A percentile compares a stretch with the other conserved stretches of the same genome.
These are phyloP conservation scores for Penicillium simplicissimum DNA, from an alignment of 495 filamentous ascomycete genomes.

Conservation along the genomic window DNA sequence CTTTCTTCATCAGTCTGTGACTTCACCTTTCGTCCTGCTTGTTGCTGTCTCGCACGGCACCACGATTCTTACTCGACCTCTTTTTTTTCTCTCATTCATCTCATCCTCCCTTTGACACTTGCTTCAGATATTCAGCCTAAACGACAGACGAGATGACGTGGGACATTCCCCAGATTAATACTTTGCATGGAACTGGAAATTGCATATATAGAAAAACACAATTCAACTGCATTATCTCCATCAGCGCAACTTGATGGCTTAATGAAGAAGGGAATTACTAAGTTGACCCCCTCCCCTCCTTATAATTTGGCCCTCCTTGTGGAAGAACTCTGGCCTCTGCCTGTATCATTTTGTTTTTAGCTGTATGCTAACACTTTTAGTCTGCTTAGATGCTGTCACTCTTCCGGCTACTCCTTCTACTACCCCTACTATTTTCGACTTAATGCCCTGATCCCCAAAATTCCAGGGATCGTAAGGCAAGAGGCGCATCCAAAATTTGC, in stretches of 20 bases:
- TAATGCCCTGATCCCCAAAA: too few species aligned
- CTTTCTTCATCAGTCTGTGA: not conserved
- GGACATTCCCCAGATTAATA: not conserved
- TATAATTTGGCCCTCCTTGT: too few species aligned
- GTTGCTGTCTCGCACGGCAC: not conserved
- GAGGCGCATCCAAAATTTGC: too few species aligned
- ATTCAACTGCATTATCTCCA: not conserved
- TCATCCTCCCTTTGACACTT: not conserved
- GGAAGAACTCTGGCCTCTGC: too few species aligned
- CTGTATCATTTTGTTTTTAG: too few species aligned
- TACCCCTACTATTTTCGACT: too few species aligned
- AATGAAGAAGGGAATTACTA: not conserved
- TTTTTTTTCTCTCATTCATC: not conserved
- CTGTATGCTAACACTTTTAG: too few species aligned
- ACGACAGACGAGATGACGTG: not conserved
- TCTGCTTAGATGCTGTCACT: too few species aligned
- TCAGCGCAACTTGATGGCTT: not conserved
- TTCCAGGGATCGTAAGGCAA: too few species aligned
- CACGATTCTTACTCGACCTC: not conserved
- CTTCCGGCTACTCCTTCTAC: too few species aligned
- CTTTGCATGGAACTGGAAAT: conserved; percentile 4
- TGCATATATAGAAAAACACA: not conserved
- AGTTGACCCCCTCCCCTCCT: too few species aligned
- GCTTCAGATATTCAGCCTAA: conserved; percentile 1
- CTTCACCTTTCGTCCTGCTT: not conserved